Evolutionary conservation across 2,329 filamentous ascomycete genomes (phyloP).

Genomic region (Pseudocercospora pini-densiflorae): DNA sequence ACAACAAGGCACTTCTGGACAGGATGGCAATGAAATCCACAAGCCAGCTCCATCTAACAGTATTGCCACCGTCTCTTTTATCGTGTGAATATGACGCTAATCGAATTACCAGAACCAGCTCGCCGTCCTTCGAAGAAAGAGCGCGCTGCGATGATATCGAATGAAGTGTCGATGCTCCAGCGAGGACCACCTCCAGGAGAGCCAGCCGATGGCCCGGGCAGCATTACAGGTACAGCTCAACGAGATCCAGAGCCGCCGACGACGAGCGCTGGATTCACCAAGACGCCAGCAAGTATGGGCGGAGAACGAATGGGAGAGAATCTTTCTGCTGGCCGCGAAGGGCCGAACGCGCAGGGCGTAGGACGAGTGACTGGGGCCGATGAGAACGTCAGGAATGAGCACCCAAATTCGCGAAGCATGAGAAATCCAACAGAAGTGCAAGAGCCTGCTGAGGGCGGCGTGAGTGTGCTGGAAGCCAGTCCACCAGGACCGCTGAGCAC

Average conservation of each 20-base stretch:
- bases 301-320: slow-evolving; percentile 32
- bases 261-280: slow-evolving; percentile 24
- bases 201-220: slow-evolving; percentile 18
- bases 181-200: slow-evolving; percentile 29
- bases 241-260: slow-evolving; percentile 20
- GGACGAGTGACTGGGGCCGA: slow-evolving; percentile 14
- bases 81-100: not conserved
- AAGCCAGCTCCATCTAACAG: slow-evolving; percentile 20
- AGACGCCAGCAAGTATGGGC: slow-evolving; percentile 21
- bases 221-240: slow-evolving; percentile 22
- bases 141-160: slow-evolving; percentile 32
- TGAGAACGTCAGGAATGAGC: slow-evolving; percentile 20
- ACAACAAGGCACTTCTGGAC: slow-evolving; percentile 1
- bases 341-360: slow-evolving; percentile 30
- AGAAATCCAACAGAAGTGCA: not conserved
- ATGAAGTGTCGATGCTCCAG: slow-evolving; percentile 33
- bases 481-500: not conserved
- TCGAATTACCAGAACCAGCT: slow-evolving; percentile 7
- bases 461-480: not conserved
- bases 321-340: slow-evolving; percentile 29
- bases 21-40: slow-evolving; percentile 16
- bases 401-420: slow-evolving; percentile 4
- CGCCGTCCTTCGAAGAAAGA: slow-evolving; percentile 20
- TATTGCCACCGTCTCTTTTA: not conserved
- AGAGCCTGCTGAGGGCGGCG: not conserved